phyloP scores from a whole-genome alignment of 1,139 yeast genomes.

The Debaryomycetaceae sp. region DNA sequence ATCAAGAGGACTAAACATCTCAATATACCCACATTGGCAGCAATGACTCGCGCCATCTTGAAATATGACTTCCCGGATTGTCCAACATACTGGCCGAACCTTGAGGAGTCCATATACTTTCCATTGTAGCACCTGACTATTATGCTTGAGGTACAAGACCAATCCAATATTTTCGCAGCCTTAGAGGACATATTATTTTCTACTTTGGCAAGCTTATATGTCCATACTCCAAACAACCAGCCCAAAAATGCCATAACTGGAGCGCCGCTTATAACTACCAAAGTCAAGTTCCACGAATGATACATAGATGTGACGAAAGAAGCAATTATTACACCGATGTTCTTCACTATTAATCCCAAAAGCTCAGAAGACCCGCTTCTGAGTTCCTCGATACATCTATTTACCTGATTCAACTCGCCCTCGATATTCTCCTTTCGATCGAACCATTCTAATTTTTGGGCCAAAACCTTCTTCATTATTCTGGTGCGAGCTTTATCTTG shows the following conservation, averaged over 20 bases:
- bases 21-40: conserved; percentile 57
- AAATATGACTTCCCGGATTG: conserved; percentile 48
- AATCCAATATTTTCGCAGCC: conserved; percentile 63
- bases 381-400: conserved; percentile 77
- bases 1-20: conserved; percentile 60
- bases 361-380: conserved; percentile 70
- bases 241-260: conserved; percentile 63
- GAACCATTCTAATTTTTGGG: conserved; percentile 52
- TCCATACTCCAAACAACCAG: conserved; percentile 47
- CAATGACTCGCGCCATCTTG: conserved; percentile 44
- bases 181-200: conserved; percentile 58
- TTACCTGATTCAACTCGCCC: conserved; percentile 64
- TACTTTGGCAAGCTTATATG: conserved; percentile 45
- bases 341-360: conserved; percentile 54
- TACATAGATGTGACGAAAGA: conserved; percentile 65
- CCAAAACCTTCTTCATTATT: conserved; percentile 37
- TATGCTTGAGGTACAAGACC: conserved; percentile 62
- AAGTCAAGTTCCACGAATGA: conserved; percentile 81
- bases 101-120: conserved; percentile 46
- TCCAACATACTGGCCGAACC: conserved; percentile 38
- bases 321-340: conserved; percentile 50
- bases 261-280: conserved; percentile 65
- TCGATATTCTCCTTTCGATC: conserved; percentile 52
- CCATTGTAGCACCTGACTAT: conserved; percentile 65
- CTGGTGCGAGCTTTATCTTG: conserved; percentile 52